phyloP scores from a whole-genome alignment of 768 basidiomycete genomes.

The Megacollybia marginata region DNA sequence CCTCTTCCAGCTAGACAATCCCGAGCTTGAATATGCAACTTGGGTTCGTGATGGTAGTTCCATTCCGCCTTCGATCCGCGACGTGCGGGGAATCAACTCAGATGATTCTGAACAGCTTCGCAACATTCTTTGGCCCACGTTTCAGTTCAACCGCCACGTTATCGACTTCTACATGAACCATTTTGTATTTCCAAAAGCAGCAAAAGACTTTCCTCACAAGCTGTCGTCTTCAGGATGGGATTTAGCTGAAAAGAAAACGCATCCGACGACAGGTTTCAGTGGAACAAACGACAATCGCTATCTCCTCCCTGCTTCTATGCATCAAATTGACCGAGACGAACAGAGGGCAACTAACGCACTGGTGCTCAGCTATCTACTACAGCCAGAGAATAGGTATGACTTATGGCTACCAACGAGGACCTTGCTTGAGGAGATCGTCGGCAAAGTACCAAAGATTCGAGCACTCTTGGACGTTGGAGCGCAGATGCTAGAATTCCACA shows the following conservation, averaged over 20 bases:
- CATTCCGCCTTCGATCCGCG: slow-evolving; percentile 23
- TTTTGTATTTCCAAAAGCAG: slow-evolving; percentile 43
- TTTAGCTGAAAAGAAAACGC: slow-evolving; percentile 29
- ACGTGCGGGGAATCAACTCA: slow-evolving; percentile 34
- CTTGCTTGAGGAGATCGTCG: slow-evolving; percentile 23
- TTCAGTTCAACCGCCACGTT: slow-evolving; percentile 26
- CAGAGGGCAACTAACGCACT: slow-evolving; percentile 43
- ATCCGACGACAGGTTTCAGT: slow-evolving; percentile 44
- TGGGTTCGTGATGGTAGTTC: slow-evolving; percentile 22
- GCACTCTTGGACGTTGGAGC: slow-evolving; percentile 52
- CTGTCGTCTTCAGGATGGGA: slow-evolving; percentile 48
- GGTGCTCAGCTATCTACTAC: slow-evolving; percentile 30
- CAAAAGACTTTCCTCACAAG: slow-evolving; percentile 39
- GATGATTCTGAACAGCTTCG: slow-evolving; percentile 26
- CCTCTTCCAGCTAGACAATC: slow-evolving; percentile 33
- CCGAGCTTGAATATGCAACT: slow-evolving; percentile 28
- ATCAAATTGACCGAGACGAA: slow-evolving; percentile 26
- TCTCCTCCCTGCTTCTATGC: slow-evolving; percentile 27
- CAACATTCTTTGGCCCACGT: slow-evolving; percentile 21
- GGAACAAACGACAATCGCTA: slow-evolving; percentile 46
- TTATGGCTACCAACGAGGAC: slow-evolving; percentile 16
- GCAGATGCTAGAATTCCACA: slow-evolving; percentile 45
- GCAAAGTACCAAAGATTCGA: slow-evolving; percentile 28
- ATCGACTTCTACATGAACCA: slow-evolving; percentile 40
- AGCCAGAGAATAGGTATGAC: slow-evolving; percentile 32